phyloP scores from a whole-genome alignment of 495 filamentous ascomycete species.

The Aspergillus saccharolyticus region DNA sequence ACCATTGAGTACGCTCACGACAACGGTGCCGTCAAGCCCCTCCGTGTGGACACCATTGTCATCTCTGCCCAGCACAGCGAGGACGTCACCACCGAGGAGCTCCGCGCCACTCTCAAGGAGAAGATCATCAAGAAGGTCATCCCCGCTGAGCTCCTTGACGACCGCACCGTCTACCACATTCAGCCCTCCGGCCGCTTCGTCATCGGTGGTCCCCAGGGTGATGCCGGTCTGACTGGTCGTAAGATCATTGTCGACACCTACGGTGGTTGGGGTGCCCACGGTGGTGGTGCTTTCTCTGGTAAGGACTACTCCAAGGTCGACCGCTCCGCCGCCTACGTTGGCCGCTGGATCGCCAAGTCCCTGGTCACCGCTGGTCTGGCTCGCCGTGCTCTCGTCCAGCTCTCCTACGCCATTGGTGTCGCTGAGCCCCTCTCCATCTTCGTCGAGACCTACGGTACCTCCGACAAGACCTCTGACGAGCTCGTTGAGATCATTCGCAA shows the following conservation, averaged over 20 bases:
- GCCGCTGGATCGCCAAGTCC: constrained; percentile 98
- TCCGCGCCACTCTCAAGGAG: constrained; percentile 92
- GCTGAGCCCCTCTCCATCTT: constrained; percentile 90
- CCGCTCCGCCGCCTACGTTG: constrained; percentile 94
- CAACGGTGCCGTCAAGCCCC: constrained; percentile 85
- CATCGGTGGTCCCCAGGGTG: constrained; percentile 98
- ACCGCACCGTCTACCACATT: constrained; percentile 91
- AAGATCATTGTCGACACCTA: constrained; percentile 99
- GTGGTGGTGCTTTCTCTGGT: constrained; percentile 99
- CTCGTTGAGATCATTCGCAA: constrained; percentile 87
- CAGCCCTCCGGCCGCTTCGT: constrained; percentile 98
- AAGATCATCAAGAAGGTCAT: constrained; percentile 96
- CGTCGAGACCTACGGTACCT: constrained; percentile 59
- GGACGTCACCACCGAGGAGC: constrained; percentile 83
- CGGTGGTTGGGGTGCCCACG: constrained; percentile 99
- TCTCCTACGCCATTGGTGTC: constrained; percentile 98
- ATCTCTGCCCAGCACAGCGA: constrained; percentile 91
- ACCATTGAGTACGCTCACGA: constrained; percentile 98
- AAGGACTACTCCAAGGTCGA: constrained; percentile 99
- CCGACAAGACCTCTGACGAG: constrained; percentile 76
- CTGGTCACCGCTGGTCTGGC: constrained; percentile 82
- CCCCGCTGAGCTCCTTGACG: constrained; percentile 85
- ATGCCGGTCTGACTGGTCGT: constrained; percentile 95
- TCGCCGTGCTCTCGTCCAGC: constrained; percentile 89
- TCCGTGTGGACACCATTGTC: constrained; percentile 92